A percentile compares a stretch with the other conserved stretches of the same genome.
Evolutionary conservation across 1,284 basidiomycete genomes (phyloP).

Genomic region (Ceratobasidium sp.): DNA sequence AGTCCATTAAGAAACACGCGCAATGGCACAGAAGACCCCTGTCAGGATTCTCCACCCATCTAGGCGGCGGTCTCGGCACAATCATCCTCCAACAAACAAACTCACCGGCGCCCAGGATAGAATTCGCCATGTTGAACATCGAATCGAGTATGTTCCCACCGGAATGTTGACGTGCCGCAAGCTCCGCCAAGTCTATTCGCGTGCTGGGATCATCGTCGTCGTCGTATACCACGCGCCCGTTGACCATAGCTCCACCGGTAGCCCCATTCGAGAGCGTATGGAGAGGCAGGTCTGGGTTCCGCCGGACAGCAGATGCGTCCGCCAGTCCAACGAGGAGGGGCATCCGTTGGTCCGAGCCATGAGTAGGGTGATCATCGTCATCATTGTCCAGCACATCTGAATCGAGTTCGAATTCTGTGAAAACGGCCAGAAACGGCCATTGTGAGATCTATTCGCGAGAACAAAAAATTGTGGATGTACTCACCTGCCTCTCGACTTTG

Average conservation of each 20-base stretch:
- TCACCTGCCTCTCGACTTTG: conserved; percentile 76
- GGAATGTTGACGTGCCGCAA: conserved; percentile 68
- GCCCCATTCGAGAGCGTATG: conserved; percentile 55
- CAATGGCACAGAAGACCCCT: background rate
- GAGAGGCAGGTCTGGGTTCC: conserved; percentile 62
- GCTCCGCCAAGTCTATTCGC: conserved; percentile 68
- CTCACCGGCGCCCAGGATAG: conserved; percentile 91
- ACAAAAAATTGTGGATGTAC: conserved; percentile 49
- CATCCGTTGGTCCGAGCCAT: conserved; percentile 60
- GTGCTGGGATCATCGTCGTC: conserved; percentile 47
- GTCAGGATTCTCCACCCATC: background rate
- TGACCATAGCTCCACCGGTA: conserved; percentile 44
- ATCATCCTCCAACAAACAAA: conserved; percentile 24
- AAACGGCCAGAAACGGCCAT: conserved; percentile 35
- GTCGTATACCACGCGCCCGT: conserved; percentile 33
- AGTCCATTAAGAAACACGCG: conserved; percentile 11
- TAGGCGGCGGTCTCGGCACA: background rate
- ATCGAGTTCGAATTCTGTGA: conserved; percentile 76
- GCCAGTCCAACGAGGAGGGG: conserved; percentile 79
- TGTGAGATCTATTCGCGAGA: conserved; percentile 18
- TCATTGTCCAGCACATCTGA: conserved; percentile 71
- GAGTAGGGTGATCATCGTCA: conserved; percentile 51
- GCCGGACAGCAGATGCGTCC: conserved; percentile 64
- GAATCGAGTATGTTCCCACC: conserved; percentile 86
- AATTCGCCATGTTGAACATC: conserved; percentile 94